Base-by-base conservation (phyloP, 495 filamentous ascomycete genomes). In the Geoglossum glabrum region DNA sequence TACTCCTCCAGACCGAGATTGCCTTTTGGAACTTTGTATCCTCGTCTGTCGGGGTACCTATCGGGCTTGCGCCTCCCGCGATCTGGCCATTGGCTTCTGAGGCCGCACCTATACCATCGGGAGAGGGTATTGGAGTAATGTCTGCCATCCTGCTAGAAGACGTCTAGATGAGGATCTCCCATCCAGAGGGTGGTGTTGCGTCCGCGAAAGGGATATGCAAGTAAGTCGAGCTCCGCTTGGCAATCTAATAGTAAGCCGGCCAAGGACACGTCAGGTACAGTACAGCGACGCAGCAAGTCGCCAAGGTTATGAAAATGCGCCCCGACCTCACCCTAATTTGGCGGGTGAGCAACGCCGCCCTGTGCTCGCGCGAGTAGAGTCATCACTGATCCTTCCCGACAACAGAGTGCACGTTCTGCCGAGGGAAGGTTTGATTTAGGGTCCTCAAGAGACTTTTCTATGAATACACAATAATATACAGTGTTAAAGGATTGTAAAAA, bases 1-100 rank as follows among this genome's bases (percentile, higher is more conserved):
- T 79, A 97, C 90, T 89, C 79, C 90, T 84, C 92, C 92, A 99
- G 66, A 90, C 84, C 54, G 89, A 85, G 62, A 99, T 90, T 62
- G 92, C 92, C 61, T 79, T 83, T 70, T 96, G 90, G 69, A 97
- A 97, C 69, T 92, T 93, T 74, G 90, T 93, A 59, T 81, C 79
- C 31, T 78, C 78, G 58, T 83, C 46, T 21, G 7, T 34, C 6
- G 3, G 54, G 40, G 19, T 15, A 31, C 8, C 28, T 31, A 26
- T 21, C n/a, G 7, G 21, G 26, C 17, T 50, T 52, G 26, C 7
- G 26, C 28, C 49, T 30, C 49, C 49, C 9, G 49, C 10, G 30
- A 21, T 30, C 23, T 5, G 49, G 3, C 25, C 26, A 52, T 52
- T 45, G 13, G 40, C 11, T 52, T 52, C 26, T 8, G 17, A 31